These are phyloP conservation scores for Clonostachys chloroleuca DNA, from an alignment of 2,329 filamentous ascomycete genomes.

Conservation along the genomic window DNA sequence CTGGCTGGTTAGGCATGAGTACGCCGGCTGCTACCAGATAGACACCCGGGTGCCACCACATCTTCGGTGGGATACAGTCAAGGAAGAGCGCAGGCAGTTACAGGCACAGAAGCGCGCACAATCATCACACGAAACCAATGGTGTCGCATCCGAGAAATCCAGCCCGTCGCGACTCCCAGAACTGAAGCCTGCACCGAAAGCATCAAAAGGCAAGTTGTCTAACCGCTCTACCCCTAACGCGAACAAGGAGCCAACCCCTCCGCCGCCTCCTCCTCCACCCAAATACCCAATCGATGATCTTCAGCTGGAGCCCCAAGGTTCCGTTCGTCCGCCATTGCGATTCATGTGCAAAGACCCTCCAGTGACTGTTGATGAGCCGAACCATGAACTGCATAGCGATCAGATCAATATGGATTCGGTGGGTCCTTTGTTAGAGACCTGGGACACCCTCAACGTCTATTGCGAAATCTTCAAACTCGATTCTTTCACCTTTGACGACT, in stretches of 20 bases:
- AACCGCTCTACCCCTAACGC: conserved; percentile 10
- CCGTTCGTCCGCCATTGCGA: conserved; percentile 69
- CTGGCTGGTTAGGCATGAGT: conserved; percentile 86
- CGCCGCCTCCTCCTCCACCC: conserved; percentile 68
- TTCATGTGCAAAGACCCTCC: conserved; percentile 68
- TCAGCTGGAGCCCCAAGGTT: conserved; percentile 66
- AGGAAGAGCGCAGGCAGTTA: conserved; percentile 70
- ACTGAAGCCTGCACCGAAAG: conserved; percentile 69
- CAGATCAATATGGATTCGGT: conserved; percentile 80
- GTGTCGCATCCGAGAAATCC: conserved; percentile 20
- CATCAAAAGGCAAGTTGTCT: conserved; percentile 52
- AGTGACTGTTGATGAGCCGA: conserved; percentile 21
- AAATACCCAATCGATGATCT: conserved; percentile 97
- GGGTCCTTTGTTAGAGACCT: conserved; percentile 82
- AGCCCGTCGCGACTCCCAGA: conserved; percentile 61
- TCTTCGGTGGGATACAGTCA: conserved; percentile 75
- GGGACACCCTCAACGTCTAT: conserved; percentile 98
- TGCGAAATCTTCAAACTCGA: conserved; percentile 91
- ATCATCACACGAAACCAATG: conserved; percentile 37
- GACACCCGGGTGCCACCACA: conserved; percentile 81
- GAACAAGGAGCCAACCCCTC: conserved; percentile 16
- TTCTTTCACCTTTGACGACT: conserved; percentile 97
- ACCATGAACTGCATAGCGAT: neutral
- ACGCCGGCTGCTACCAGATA: conserved; percentile 81
- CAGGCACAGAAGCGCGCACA: conserved; percentile 61